These are phyloP conservation scores for Cercophora newfieldiana DNA, from an alignment of 495 filamentous ascomycete genomes.

Conservation along the genomic window DNA sequence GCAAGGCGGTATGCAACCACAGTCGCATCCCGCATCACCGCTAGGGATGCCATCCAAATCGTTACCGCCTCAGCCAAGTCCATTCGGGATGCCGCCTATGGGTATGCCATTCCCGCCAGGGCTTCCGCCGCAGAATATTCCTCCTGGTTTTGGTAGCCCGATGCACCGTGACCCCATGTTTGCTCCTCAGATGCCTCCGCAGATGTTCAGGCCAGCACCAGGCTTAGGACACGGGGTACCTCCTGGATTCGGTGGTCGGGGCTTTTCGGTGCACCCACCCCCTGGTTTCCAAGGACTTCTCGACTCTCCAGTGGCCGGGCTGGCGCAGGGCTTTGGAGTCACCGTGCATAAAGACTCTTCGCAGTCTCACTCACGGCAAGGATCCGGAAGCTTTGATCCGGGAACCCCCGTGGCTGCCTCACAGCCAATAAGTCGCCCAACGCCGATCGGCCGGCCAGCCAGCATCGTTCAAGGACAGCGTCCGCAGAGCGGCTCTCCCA, in stretches of 20 bases:
- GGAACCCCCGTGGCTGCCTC: constrained; percentile 35
- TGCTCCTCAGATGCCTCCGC: constrained; percentile 43
- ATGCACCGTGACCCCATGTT: constrained; percentile 28
- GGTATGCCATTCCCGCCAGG: constrained; percentile 39
- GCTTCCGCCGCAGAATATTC: constrained; percentile 26
- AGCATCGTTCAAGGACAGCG: constrained; percentile 60
- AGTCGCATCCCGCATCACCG: constrained; percentile 28
- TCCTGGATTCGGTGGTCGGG: constrained; percentile 61
- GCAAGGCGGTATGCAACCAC: constrained; percentile 19
- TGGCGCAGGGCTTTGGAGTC: constrained; percentile 34
- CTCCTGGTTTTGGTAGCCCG: constrained; percentile 44
- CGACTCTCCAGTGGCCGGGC: constrained; percentile 41
- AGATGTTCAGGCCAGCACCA: constrained; percentile 25
- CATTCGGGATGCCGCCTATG: constrained; percentile 38
- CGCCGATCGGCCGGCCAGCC: constrained; percentile 83
- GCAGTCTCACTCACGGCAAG: constrained; percentile 47
- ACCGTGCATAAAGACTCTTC: constrained; percentile 35
- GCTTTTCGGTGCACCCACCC: constrained; percentile 61
- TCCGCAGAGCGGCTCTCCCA: constrained; percentile 41
- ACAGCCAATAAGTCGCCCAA: constrained; percentile 75
- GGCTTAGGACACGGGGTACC: constrained; percentile 53
- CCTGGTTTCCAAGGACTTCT: constrained; percentile 56
- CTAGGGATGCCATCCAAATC: constrained; percentile 30
- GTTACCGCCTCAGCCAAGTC: constrained; percentile 41
- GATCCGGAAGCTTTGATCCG: constrained; percentile 46